These are phyloP conservation scores for Anthracocystis walkeri DNA, from an alignment of 1,284 basidiomycete genomes.

Conservation along the genomic window DNA sequence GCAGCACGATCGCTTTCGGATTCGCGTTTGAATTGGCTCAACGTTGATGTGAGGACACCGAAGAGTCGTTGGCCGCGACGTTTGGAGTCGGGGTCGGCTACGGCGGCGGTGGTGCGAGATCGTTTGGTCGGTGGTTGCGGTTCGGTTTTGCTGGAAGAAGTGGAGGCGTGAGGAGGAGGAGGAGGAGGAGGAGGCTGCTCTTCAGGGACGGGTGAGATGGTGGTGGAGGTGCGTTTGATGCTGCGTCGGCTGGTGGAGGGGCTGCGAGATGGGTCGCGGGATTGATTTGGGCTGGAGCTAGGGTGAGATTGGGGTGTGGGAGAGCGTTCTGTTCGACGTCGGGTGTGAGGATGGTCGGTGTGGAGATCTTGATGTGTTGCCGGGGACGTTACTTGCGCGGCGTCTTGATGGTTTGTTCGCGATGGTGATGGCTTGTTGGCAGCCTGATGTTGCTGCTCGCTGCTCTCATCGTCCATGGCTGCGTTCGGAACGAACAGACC, in stretches of 20 bases:
- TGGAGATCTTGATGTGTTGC: too few species aligned
- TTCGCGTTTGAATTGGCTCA: slow-evolving; percentile 36
- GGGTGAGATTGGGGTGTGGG: slow-evolving; percentile 5
- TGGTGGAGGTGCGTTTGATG: slow-evolving; percentile 14
- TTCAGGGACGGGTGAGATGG: slow-evolving; percentile 32
- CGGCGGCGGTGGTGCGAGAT: slow-evolving; percentile 6
- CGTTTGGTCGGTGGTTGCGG: slow-evolving; percentile 3
- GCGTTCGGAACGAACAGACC: not conserved
- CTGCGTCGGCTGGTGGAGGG: slow-evolving; percentile 3
- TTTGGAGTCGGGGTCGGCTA: slow-evolving; percentile 10
- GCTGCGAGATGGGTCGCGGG: slow-evolving; percentile 13
- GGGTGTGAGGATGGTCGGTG: not conserved
- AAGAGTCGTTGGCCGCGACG: slow-evolving; percentile 29
- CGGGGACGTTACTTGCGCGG: not conserved
- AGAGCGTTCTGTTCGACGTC: slow-evolving; percentile 2
- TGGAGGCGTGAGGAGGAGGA: not conserved
- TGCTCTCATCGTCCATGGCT: not conserved
- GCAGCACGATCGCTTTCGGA: slow-evolving; percentile 19
- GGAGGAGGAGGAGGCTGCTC: slow-evolving; percentile 4
- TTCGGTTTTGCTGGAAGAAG: not conserved
- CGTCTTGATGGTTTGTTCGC: not conserved
- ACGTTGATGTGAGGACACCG: slow-evolving; percentile 29
- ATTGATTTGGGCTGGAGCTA: not conserved
- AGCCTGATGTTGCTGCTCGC: too few species aligned
- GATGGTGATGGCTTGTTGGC: not conserved